Conservation (phyloP, 345 rosid species). For the Moricandia arvensis region DNA sequence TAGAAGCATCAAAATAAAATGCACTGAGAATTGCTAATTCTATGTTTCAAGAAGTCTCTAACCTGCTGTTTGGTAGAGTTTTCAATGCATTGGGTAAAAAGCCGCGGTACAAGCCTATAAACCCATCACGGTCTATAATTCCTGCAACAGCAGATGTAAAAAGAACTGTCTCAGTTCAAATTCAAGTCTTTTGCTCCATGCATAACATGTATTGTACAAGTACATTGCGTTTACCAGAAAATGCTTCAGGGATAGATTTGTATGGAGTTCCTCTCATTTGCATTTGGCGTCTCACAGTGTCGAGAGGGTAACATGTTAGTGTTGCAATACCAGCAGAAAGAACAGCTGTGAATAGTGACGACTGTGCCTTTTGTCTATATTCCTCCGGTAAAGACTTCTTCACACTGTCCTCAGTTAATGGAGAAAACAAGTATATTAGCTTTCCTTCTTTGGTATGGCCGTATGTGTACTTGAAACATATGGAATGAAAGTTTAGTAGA, state of each 20-base stretch:
- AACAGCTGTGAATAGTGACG: slow-evolving; percentile 81
- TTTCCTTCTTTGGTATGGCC: no score
- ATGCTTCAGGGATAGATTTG: slow-evolving; percentile 79
- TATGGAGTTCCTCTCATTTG: slow-evolving; percentile 92
- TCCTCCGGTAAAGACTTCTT: slow-evolving; percentile 91
- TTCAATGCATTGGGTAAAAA: slow-evolving; percentile 91
- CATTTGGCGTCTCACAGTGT: slow-evolving; percentile 97
- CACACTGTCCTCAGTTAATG: slow-evolving; percentile 52
- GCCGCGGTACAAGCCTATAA: slow-evolving; percentile 81
- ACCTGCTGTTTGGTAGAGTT: slow-evolving; percentile 96
- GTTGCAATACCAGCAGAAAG: slow-evolving; percentile 85
- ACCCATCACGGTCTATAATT: slow-evolving; percentile 68
- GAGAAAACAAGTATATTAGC: neutral
- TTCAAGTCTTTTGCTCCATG: neutral
- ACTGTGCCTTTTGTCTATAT: slow-evolving; percentile 65
- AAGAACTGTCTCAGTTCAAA: slow-evolving; percentile 7
- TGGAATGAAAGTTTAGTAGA: slow-evolving; percentile 13
- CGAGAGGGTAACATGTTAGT: slow-evolving; percentile 90
- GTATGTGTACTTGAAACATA: neutral
- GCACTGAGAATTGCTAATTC: neutral
- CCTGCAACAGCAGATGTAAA: slow-evolving; percentile 42
- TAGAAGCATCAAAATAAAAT: neutral
- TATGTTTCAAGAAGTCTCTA: slow-evolving; percentile 18
- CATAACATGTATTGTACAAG: slow-evolving; percentile 3
- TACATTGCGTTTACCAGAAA: slow-evolving; percentile 75